Percentiles rank a stretch among this genome's conserved stretches.
Evolutionary conservation across 306 rosid genomes (phyloP).

Genomic region (Vigna radiata): DNA sequence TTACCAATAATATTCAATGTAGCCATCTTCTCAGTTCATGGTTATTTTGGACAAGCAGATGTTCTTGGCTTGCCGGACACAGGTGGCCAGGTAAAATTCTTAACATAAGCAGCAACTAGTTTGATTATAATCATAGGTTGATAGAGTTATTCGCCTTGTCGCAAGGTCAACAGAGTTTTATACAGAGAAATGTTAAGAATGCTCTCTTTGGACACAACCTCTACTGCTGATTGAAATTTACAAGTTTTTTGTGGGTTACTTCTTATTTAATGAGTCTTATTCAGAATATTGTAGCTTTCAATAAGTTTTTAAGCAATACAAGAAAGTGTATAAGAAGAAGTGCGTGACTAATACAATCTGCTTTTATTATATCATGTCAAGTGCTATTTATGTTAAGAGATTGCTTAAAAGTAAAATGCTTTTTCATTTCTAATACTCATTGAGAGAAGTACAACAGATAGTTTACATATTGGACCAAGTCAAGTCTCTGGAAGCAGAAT

Average conservation of each 20-base stretch:
- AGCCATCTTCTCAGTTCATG: constrained; percentile 87
- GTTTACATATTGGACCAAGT: constrained; percentile 97
- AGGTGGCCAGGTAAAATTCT: constrained; percentile 82
- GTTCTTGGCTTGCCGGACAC: constrained; percentile 98
- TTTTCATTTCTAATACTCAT: neutral
- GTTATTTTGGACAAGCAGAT: constrained; percentile 92
- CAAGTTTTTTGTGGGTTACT: neutral
- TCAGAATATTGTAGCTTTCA: neutral
- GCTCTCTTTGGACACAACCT: neutral
- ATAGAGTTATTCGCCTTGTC: constrained; percentile 7
- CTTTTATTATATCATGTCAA: neutral
- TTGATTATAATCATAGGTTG: neutral
- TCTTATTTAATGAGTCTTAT: neutral
- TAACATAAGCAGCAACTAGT: constrained; percentile 8
- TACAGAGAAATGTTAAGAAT: neutral
- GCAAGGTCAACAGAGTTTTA: neutral
- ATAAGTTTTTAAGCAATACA: neutral
- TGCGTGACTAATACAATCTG: neutral
- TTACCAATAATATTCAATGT: constrained; percentile 83
- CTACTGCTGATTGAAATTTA: neutral
- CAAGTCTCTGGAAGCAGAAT: constrained; percentile 81
- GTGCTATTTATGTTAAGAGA: neutral
- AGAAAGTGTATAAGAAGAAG: neutral
- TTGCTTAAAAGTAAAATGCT: neutral
- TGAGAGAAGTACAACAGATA: constrained; percentile 57